Base-by-base conservation (phyloP, 257 asterid species). In the Ligustrum vulgare region DNA sequence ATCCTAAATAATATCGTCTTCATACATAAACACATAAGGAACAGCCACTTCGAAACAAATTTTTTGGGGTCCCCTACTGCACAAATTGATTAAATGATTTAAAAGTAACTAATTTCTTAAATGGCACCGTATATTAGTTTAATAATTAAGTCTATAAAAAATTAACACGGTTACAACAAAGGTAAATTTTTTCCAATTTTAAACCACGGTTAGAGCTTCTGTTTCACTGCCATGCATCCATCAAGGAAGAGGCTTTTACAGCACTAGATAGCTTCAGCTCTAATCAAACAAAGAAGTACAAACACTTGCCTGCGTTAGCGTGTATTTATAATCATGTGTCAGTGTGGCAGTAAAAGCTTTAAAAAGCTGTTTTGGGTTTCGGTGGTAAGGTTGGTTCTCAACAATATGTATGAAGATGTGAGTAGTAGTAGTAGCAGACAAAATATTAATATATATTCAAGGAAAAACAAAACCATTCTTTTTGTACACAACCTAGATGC, bases 191-290 rank as follows among this genome's bases (percentile, higher is more conserved):
- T 62, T 70, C 54, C 60, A 72, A 34, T 43, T 31, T 73, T 47
- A 22, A 33, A 11, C 37, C 35, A 63, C 47, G 60, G 13, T 65
- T 8, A 34, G 31, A 28, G 31, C 31, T 1, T 60, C 16, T 37
- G 76, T 77, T 45, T 62, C 39, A 41, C 56, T 28, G 41, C 60
- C 73, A 63, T 16, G 45, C 69, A 73, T 58, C n/a, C 22, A 75
- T 13, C 35, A 34, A 45, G 31, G 62, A 36, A 32, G 70, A 33
- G 64, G 9, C 63, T 10, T 43, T 51, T 39, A 45, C 70, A n/a
- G 66, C 51, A 72, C 74, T 36, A 15, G 35, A 80, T 54, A 34
- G 13, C 51, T 76, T 63, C 33, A 64, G 62, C 41, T 56, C 10
- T 20, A 56, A 67, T 54, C 69, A 67, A 67, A 9, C 69, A 41